Evolutionary conservation across 257 asterid species (phyloP), one percentile per base, ranked within the genome.

Genomic region (Plantago major): DNA sequence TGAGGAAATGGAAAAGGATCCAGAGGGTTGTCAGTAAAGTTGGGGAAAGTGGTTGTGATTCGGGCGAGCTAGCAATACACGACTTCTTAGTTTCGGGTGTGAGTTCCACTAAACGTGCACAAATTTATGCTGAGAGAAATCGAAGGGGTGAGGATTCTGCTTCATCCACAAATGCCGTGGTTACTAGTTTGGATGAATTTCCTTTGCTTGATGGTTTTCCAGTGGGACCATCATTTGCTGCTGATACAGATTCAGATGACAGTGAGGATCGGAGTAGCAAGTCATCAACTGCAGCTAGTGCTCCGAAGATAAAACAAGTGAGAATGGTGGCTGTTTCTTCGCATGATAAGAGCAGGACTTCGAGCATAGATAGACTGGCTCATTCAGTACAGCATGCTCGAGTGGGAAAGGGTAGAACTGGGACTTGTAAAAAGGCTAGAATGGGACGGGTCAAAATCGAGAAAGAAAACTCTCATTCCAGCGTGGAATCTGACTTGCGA

Each of bases 401-500:
- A 58, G 78, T 58, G 62, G 83, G 82, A 19, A 82, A 81, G 68
- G 78, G 65, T 33, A 69, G 59, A 68, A 65, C 43, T 16, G 84
- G 75, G 64, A 65, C 65, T 37, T 50, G 68, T 73, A 89, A 84
- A 77, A 90, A 82, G 71, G 75, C 77, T 70, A 80, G 81, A 76
- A 87, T 87, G 47, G 83, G 70, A 46, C 19, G 70, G 82, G 86
- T 84, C 87, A 87, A 87, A 80, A 79, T 80, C 79, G 90, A 87
- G 89, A 83, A 80, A 79, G 90, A 83, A 74, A 83, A 77, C 84
- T 85, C 93, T 77, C 93, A 80, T 78, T 90, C 96, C 93, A 85
- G 96, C 79, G 52, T 88, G 89, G 97, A 87, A 73, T 87, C 96
- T 80, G 95, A 90, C 87, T 90, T 82, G 66, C 84, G 74, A 71